A percentile compares a stretch with the other conserved stretches of the same genome.
phyloP scores from a whole-genome alignment of 2,329 filamentous ascomycete species.

The Monilinia polystroma region DNA sequence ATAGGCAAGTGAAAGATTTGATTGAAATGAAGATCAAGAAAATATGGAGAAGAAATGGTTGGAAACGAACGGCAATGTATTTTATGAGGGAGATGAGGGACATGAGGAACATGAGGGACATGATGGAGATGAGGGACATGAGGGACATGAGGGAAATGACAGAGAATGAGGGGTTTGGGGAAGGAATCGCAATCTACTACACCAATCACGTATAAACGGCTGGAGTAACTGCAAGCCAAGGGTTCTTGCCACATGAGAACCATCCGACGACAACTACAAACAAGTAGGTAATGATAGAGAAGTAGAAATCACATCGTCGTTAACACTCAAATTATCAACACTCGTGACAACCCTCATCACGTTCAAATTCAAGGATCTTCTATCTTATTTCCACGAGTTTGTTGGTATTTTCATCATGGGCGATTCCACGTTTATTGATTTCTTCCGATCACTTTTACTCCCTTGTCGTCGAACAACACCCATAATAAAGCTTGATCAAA shows the following conservation, averaged over 20 bases:
- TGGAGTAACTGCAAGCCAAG: background rate
- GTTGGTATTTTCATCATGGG: background rate
- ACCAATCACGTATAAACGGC: slow-evolving; percentile 3
- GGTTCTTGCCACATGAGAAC: slow-evolving; percentile 6
- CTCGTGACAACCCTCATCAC: background rate
- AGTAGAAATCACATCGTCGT: background rate
- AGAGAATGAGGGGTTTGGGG: too few species aligned
- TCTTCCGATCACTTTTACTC: background rate
- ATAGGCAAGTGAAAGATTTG: background rate
- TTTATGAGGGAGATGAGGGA: background rate
- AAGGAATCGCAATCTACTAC: background rate
- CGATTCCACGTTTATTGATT: background rate
- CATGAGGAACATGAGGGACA: too few species aligned
- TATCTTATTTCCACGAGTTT: background rate
- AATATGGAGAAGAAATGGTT: background rate
- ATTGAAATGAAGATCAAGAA: background rate
- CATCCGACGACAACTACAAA: background rate
- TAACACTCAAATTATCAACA: background rate
- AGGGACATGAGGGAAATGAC: too few species aligned
- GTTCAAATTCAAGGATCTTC: background rate
- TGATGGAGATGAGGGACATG: background rate
- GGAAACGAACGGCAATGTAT: too few species aligned
- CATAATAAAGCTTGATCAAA: slow-evolving; percentile 5
- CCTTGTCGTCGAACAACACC: background rate
- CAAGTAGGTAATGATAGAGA: background rate